These are phyloP conservation scores for Rhizoclosmatium globosum DNA, from an alignment of 192 early-diverging fungal species.

Conservation along the genomic window DNA sequence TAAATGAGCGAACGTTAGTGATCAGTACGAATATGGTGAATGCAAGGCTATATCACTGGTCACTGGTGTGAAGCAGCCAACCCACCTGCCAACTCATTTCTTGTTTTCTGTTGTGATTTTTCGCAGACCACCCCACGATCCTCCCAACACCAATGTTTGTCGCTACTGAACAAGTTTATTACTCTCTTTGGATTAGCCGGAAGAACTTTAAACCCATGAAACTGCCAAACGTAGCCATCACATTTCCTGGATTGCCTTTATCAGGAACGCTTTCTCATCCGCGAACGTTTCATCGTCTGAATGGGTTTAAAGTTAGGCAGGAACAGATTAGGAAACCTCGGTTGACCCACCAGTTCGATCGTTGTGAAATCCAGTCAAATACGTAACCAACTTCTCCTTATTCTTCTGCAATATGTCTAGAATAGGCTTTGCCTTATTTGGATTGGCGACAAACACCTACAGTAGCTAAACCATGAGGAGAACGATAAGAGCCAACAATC, in stretches of 20 bases:
- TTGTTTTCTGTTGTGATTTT: slow-evolving; percentile 29
- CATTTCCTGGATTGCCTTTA: slow-evolving; percentile 82
- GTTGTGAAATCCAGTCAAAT: slow-evolving; percentile 92
- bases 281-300: slow-evolving; percentile 98
- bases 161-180: no score
- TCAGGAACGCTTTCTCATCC: slow-evolving; percentile 96
- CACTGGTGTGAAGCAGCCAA: slow-evolving; percentile 13
- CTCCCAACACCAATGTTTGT: background rate
- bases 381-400: slow-evolving; percentile 86
- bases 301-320: background rate
- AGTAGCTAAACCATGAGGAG: slow-evolving; percentile 78
- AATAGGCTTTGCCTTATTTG: slow-evolving; percentile 93
- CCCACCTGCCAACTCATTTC: slow-evolving; percentile 40
- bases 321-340: background rate
- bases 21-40: background rate
- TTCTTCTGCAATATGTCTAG: slow-evolving; percentile 92
- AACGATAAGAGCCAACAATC: background rate
- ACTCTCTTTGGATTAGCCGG: no score
- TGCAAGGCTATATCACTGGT: background rate
- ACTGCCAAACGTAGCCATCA: background rate
- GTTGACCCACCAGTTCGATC: slow-evolving; percentile 81
- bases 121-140: background rate
- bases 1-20: slow-evolving; percentile 56
- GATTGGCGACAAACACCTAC: slow-evolving; percentile 99
- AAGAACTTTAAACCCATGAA: no score